These are phyloP conservation scores for Vigna reflexopilosa DNA, from an alignment of 306 rosid species.

Conservation along the genomic window DNA sequence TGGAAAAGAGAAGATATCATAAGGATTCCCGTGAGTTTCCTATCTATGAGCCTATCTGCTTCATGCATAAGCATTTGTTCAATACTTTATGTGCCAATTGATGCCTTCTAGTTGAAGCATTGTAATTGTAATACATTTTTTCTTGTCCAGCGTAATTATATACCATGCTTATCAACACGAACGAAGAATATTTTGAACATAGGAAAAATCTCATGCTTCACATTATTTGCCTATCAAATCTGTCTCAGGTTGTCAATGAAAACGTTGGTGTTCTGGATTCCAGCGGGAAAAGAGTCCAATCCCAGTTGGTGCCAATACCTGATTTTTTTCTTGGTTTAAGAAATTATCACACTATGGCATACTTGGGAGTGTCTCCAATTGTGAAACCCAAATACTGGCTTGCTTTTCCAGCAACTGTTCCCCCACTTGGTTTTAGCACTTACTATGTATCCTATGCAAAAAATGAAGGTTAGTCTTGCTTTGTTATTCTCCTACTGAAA, in stretches of 20 bases:
- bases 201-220: conserved; percentile 39
- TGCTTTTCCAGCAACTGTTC: conserved; percentile 75
- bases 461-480: conserved; percentile 51
- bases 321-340: conserved; percentile 55
- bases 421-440: conserved; percentile 91
- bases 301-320: conserved; percentile 78
- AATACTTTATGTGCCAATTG: neutral
- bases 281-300: conserved; percentile 69
- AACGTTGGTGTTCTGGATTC: conserved; percentile 71
- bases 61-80: conserved; percentile 8
- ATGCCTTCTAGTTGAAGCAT: neutral
- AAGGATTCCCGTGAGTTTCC: conserved; percentile 79
- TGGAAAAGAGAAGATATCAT: conserved; percentile 83
- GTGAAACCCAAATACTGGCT: conserved; percentile 75
- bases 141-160: neutral
- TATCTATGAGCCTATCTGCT: conserved; percentile 11
- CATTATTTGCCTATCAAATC: conserved; percentile 30
- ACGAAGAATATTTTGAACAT: conserved; percentile 9
- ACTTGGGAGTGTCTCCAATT: conserved; percentile 66
- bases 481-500: conserved; percentile 16
- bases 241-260: conserved; percentile 63
- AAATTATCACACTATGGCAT: conserved; percentile 60
- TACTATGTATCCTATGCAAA: conserved; percentile 63
- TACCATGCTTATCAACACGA: conserved; percentile 12
- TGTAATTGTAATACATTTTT: neutral